These are phyloP conservation scores for Picea sitchensis DNA, from an alignment of 75 land plant species.

Conservation along the genomic window DNA sequence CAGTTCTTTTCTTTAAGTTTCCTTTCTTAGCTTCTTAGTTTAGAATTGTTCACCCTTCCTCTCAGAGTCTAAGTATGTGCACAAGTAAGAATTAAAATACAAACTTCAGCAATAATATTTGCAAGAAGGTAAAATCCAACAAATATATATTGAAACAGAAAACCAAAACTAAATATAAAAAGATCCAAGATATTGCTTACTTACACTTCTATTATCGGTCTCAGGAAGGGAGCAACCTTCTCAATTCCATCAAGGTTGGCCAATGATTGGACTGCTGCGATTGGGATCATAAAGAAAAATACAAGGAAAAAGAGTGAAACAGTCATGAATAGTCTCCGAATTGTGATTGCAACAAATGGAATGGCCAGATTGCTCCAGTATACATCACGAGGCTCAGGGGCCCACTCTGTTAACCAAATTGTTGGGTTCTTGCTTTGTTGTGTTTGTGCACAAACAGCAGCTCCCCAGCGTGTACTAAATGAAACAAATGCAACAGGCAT, in stretches of 20 bases:
- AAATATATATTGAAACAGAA: neutral
- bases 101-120: neutral
- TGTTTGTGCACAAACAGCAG: slow-evolving; percentile 80
- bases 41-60: neutral
- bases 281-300: slow-evolving; percentile 94
- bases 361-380: slow-evolving; percentile 70
- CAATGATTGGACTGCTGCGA: slow-evolving; percentile 90
- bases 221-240: slow-evolving; percentile 68
- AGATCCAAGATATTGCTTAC: slow-evolving; percentile 9
- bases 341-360: slow-evolving; percentile 56
- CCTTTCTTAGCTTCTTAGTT: neutral
- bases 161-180: no score
- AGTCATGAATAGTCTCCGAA: slow-evolving; percentile 62
- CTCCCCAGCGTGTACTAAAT: slow-evolving; percentile 74
- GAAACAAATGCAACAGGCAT: slow-evolving; percentile 82
- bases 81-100: neutral
- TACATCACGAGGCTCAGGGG: slow-evolving; percentile 88
- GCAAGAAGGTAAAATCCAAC: neutral
- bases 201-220: slow-evolving; percentile 50
- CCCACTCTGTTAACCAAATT: slow-evolving; percentile 72
- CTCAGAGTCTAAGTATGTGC: neutral
- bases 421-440: slow-evolving; percentile 73
- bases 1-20: neutral
- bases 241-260: slow-evolving; percentile 88
- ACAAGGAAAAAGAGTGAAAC: slow-evolving; percentile 65